Evolutionary conservation across 306 rosid species (phyloP), one percentile per base, ranked within the genome.

Genomic region (Leucaena leucocephala): DNA sequence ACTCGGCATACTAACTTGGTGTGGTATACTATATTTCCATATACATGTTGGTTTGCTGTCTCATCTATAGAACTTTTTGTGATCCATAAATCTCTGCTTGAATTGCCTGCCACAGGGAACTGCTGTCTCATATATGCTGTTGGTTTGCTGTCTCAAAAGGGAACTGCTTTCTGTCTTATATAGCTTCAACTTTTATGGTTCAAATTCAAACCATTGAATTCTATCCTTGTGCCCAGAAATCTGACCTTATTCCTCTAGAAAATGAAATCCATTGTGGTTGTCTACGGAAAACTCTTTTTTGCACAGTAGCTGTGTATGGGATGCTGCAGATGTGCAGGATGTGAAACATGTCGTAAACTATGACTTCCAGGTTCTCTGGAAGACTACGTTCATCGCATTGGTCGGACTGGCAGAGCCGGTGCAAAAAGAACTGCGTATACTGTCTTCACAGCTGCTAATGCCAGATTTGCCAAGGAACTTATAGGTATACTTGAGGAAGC

Each of bases 351-450:
- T 87, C 27, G 87, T 87, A 75, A 90, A 90, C 38, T 87, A 90
- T 19, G 91, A 90, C 75, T 88, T 90, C 59, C 88, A 1, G 88
- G 88, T 76, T 90, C 94, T 68, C 90, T 90, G 2, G 91, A 90
- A 85, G 94, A 90, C 62, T 88, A 84, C 69, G 94, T 88, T 46
- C 89, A 88, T 54, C 86, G 89, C 43, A 90, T 90, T 70, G 90
- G 94, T 34, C 71, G 89, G 68, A 88, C 88, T 4, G 90, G 94
- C 43, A 84, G 90, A 80, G 91, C 91, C 6, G 89, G 91, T 65
- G 91, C 91, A 14, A 90, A 86, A 79, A 90, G 91, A 84, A 88
- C 89, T 14, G 91, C 90, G 0, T 82, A 86, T 75, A 80, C 91
- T 43, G 88, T 90, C 84, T 90, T 90, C 66, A 90, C 91, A 0